Evolutionary conservation across 2,329 filamentous ascomycete species (phyloP).

Genomic region (Nemania serpens): DNA sequence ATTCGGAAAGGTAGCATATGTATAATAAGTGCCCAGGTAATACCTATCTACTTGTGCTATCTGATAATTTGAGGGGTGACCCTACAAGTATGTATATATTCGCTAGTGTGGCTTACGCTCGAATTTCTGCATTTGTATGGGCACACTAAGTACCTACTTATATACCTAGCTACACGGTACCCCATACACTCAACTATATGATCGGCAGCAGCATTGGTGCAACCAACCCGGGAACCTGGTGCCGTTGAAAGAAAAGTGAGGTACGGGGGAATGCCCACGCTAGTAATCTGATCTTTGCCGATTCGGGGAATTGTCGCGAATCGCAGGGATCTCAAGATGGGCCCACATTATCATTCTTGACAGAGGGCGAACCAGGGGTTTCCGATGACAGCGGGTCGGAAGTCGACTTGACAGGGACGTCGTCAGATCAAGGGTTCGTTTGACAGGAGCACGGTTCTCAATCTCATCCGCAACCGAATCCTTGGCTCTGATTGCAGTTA

Average conservation of each 20-base stretch:
- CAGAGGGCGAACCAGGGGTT: constrained; percentile 24
- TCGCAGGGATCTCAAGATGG: constrained; percentile 23
- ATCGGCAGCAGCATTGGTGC: background rate
- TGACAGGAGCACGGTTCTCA: constrained; percentile 29
- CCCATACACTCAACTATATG: too few relatives aligned
- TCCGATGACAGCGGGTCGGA: constrained; percentile 34
- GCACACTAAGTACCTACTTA: too few relatives aligned
- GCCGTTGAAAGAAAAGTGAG: constrained; percentile 22
- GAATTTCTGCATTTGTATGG: too few relatives aligned
- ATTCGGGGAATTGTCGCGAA: constrained; percentile 41
- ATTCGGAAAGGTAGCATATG: too few relatives aligned
- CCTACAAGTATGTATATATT: too few relatives aligned
- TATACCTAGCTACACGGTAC: too few relatives aligned
- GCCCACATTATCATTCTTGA: constrained; percentile 13
- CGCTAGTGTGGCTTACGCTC: too few relatives aligned
- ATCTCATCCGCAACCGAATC: constrained; percentile 16
- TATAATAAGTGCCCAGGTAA: too few relatives aligned
- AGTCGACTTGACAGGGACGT: constrained; percentile 32
- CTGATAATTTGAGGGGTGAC: too few relatives aligned
- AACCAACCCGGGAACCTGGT: constrained; percentile 26
- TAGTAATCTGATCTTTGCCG: too few relatives aligned
- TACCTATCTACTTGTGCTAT: too few relatives aligned
- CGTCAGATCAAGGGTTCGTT: constrained; percentile 34
- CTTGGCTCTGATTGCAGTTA: too few relatives aligned
- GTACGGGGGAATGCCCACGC: constrained; percentile 2